phyloP scores from a whole-genome alignment of 2,329 filamentous ascomycete genomes.

The Leptosphaerulina australis region DNA sequence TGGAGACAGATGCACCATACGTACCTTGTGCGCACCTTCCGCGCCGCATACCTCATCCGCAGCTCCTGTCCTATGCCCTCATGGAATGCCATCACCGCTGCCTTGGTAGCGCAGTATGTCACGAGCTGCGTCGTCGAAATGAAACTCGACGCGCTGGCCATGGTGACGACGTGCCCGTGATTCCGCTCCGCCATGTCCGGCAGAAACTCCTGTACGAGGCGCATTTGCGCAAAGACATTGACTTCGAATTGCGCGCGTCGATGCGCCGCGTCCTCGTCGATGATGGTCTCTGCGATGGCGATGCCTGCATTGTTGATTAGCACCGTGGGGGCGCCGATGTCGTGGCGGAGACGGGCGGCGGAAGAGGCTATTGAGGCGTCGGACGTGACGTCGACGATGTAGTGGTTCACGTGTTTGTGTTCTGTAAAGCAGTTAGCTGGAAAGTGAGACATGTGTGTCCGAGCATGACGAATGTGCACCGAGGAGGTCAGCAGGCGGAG shows the following conservation, averaged over 20 bases:
- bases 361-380: too few relatives aligned
- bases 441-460: too few relatives aligned
- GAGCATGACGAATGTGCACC: too few relatives aligned
- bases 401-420: background rate
- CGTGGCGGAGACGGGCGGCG: too few relatives aligned
- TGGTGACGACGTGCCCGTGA: constrained; percentile 30
- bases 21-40: constrained; percentile 38
- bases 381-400: too few relatives aligned
- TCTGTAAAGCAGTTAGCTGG: background rate
- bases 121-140: constrained; percentile 18
- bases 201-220: constrained; percentile 27
- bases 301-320: constrained; percentile 31
- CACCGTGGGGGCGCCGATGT: too few relatives aligned
- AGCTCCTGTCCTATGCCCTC: constrained; percentile 42
- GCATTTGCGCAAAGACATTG: constrained; percentile 27
- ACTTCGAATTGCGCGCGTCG: constrained; percentile 22
- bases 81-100: constrained; percentile 24
- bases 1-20: too few relatives aligned
- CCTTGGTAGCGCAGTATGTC: constrained; percentile 28
- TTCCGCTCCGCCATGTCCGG: constrained; percentile 27
- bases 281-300: constrained; percentile 8
- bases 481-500: too few relatives aligned
- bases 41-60: constrained; percentile 39
- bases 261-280: constrained; percentile 9
- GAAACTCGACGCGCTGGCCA: constrained; percentile 27